A percentile compares a stretch with the other conserved stretches of the same genome.
phyloP scores from a whole-genome alignment of 1,284 basidiomycete genomes.

The Ceratobasidium sp. region DNA sequence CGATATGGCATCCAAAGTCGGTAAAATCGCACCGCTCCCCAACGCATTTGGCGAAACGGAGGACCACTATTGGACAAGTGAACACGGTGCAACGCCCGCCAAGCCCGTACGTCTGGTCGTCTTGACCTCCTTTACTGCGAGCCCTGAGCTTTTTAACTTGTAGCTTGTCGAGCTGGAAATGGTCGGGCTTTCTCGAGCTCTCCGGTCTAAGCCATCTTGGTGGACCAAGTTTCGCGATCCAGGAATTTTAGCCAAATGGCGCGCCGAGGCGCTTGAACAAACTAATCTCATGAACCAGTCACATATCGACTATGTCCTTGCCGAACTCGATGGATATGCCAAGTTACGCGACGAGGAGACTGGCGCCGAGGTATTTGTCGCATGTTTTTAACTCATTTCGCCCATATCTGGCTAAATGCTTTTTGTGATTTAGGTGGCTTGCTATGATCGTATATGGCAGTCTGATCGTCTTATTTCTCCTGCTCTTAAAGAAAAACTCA shows the following conservation, averaged over 20 bases:
- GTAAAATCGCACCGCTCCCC: not conserved
- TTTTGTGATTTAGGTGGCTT: slow-evolving; percentile 55
- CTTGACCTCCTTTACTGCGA: too few relatives aligned
- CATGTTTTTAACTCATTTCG: slow-evolving; percentile 18
- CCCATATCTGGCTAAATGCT: not conserved
- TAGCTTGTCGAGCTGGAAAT: slow-evolving; percentile 61
- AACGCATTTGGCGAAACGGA: slow-evolving; percentile 7
- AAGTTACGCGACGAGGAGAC: slow-evolving; percentile 53
- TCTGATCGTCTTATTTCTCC: slow-evolving; percentile 49
- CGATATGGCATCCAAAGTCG: not conserved
- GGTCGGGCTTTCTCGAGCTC: slow-evolving; percentile 56
- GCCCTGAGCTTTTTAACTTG: not conserved
- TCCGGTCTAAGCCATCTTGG: slow-evolving; percentile 56
- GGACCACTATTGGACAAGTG: not conserved
- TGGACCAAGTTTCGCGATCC: slow-evolving; percentile 51
- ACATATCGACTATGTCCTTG: slow-evolving; percentile 61
- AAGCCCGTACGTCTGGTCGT: not conserved
- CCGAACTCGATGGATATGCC: slow-evolving; percentile 60
- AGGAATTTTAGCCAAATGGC: slow-evolving; percentile 50
- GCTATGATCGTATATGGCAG: slow-evolving; percentile 64
- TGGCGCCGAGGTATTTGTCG: slow-evolving; percentile 51
- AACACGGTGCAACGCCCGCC: not conserved
- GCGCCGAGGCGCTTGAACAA: slow-evolving; percentile 47
- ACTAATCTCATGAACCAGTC: slow-evolving; percentile 50
- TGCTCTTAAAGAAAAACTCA: slow-evolving; percentile 41